Evolutionary conservation across 768 basidiomycete genomes (phyloP), one percentile per base, ranked within the genome.

Genomic region (Plicaturopsis crispa): DNA sequence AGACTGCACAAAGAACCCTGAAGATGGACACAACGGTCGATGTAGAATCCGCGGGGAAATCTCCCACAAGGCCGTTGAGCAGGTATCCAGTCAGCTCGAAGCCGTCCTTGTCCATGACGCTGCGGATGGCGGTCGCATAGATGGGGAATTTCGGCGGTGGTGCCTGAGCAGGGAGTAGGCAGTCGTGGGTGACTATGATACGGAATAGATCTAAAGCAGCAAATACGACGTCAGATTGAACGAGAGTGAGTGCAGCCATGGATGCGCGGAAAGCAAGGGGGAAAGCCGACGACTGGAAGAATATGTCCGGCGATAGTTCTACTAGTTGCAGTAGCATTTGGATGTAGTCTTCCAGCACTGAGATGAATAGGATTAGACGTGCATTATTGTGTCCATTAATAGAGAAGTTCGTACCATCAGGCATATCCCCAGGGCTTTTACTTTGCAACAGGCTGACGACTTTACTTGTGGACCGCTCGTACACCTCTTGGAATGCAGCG

Each of bases 331-430:
- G 59, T 11, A 90, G 61, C 61, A 91, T 71, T 45, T 89, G 91
- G 36, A 91, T 54, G 48, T 93, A 98, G 54, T 99, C 96, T 57
- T 98, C 94, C 51, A 99, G 64, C 19, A 97, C 96, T 98, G 45
- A 26, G 28, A 19, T n/a, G 17, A n/a, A 17, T 19, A 35, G 52
- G 30, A 47, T 35, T 19, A 37, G 24, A 6, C 8, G 39, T 21
- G 12, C 24, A 37, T 20, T n/a, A 16, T 12, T 30, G 26, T 36
- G 33, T 19, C 6, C 14, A 20, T 21, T 36, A 43, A 11, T 18
- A 36, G 36, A 6, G 24, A 17, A 30, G 7, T 12, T 54, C 85
- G 53, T 50, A 97, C 96, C 80, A 62, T 98, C 96, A 24, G 93
- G 90, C 24, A 96, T 72, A 40, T 84, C 80, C 19, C 73, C 63